A percentile compares a stretch with the other conserved stretches of the same genome.
Conservation (phyloP, 306 rosid genomes). For the Mucuna pruriens region DNA sequence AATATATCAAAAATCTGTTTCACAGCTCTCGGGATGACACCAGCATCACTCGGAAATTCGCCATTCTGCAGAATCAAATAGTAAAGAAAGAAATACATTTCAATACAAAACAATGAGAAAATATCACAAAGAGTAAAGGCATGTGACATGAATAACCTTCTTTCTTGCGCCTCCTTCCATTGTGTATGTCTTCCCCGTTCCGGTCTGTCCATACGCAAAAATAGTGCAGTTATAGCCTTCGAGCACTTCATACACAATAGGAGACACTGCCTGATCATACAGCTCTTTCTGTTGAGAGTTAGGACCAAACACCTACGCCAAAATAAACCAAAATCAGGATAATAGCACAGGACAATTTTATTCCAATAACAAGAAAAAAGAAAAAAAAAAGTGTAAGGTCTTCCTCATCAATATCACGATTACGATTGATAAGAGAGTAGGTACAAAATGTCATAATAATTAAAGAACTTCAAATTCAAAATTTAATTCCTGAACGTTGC, state of each 20-base stretch:
- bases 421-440: not conserved
- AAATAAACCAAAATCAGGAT: conserved; percentile 41
- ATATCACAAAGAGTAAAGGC: not conserved
- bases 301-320: conserved; percentile 89
- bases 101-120: conserved; percentile 8
- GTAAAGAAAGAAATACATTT: conserved; percentile 7
- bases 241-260: conserved; percentile 94
- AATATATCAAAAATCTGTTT: conserved; percentile 92
- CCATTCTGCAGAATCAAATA: conserved; percentile 70
- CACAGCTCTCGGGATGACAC: conserved; percentile 98
- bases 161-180: conserved; percentile 99
- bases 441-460: conserved; percentile 10
- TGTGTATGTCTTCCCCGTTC: conserved; percentile 97
- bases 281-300: conserved; percentile 86
- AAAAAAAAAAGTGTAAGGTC: not conserved
- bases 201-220: conserved; percentile 98
- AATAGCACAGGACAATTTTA: conserved; percentile 12
- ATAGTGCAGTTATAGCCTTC: conserved; percentile 99
- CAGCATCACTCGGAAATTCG: conserved; percentile 97
- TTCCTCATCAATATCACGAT: not conserved
- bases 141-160: conserved; percentile 60
- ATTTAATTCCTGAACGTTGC: conserved; percentile 22
- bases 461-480: conserved; percentile 23
- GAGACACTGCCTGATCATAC: conserved; percentile 96
- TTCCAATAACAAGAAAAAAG: not conserved